Evolutionary conservation across 306 rosid genomes (phyloP).

Genomic region (Acacia acuminata): DNA sequence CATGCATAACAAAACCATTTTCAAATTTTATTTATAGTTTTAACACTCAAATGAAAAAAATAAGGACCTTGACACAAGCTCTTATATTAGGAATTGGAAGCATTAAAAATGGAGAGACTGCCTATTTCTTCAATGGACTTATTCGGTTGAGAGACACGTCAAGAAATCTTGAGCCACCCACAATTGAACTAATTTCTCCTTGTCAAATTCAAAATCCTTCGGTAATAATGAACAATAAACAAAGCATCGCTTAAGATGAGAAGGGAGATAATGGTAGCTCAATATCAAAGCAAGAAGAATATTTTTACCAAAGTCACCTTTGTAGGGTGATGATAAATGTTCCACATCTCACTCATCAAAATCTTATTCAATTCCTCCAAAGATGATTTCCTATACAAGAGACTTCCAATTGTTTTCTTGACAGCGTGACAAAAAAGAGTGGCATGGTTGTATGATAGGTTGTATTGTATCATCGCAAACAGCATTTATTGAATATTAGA

Average conservation of each 20-base stretch:
- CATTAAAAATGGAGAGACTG: too few relatives aligned
- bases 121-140: background rate
- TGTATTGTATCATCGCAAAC: too few relatives aligned
- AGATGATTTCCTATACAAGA: background rate
- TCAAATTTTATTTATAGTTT: background rate
- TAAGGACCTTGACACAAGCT: background rate
- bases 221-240: constrained; percentile 7
- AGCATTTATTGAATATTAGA: too few relatives aligned
- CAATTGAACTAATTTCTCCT: background rate
- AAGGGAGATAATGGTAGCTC: background rate
- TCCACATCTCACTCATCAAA: background rate
- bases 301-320: background rate
- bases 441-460: too few relatives aligned
- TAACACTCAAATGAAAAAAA: too few relatives aligned
- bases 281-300: background rate
- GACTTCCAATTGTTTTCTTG: background rate
- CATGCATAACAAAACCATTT: background rate
- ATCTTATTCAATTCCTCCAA: background rate
- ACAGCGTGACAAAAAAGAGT: too few relatives aligned
- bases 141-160: background rate
- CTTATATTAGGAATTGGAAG: too few relatives aligned
- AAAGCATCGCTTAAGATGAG: background rate
- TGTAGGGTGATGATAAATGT: too few relatives aligned
- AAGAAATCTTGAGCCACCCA: background rate
- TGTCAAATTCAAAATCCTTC: background rate